These are phyloP conservation scores for Naganishia kalamii DNA, from an alignment of 768 basidiomycete species.

Conservation along the genomic window DNA sequence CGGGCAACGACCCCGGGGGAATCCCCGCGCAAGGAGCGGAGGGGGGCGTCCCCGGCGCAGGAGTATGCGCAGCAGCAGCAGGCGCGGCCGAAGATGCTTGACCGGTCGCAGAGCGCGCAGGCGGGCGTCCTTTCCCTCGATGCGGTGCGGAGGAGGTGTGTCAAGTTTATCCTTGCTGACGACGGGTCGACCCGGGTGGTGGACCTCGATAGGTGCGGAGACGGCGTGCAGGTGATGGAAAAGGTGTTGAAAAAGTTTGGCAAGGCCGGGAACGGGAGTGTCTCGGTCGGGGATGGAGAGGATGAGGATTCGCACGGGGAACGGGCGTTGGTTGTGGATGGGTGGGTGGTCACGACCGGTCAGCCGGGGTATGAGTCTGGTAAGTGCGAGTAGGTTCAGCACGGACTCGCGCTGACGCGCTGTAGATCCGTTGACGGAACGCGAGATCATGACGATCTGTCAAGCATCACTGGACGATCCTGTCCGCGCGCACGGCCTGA, in stretches of 20 bases:
- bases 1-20: not conserved
- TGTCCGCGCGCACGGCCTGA: conserved; percentile 70
- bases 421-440: conserved; percentile 74
- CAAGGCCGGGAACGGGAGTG: conserved; percentile 49
- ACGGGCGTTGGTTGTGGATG: conserved; percentile 68
- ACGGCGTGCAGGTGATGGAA: conserved; percentile 79
- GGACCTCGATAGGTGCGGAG: conserved; percentile 65
- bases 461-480: conserved; percentile 72
- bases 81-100: not conserved
- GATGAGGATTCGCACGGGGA: conserved; percentile 51
- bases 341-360: conserved; percentile 80
- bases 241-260: conserved; percentile 84
- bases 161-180: conserved; percentile 80
- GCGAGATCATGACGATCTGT: conserved; percentile 73
- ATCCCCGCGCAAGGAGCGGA: too few species aligned
- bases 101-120: not conserved
- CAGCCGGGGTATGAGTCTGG: conserved; percentile 51
- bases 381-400: conserved; percentile 23
- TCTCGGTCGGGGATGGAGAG: conserved; percentile 56
- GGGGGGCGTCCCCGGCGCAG: not conserved
- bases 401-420: not conserved
- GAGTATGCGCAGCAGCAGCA: not conserved
- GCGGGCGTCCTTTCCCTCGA: conserved; percentile 61
- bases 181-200: conserved; percentile 68
- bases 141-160: conserved; percentile 71